phyloP scores from a whole-genome alignment of 2,329 filamentous ascomycete species.

The Penicillium sp. region DNA sequence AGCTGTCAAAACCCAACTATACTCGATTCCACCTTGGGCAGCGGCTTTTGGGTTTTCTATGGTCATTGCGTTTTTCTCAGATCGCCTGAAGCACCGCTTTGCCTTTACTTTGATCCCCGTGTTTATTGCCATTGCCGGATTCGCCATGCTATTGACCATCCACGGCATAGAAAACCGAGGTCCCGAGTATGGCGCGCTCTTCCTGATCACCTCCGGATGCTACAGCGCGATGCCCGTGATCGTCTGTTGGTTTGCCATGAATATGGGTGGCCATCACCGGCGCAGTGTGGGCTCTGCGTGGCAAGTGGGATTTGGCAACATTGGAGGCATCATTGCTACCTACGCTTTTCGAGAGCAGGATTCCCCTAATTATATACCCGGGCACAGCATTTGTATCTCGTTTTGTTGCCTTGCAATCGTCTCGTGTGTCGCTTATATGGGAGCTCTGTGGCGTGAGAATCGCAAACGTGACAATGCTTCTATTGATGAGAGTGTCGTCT shows the following conservation, averaged over 20 bases:
- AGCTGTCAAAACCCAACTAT: conserved; percentile 49
- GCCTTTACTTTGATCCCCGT: conserved; percentile 65
- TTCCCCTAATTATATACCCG: conserved; percentile 60
- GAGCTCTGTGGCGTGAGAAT: conserved; percentile 38
- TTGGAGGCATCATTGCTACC: conserved; percentile 72
- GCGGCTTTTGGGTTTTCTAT: conserved; percentile 75
- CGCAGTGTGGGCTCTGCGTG: conserved; percentile 66
- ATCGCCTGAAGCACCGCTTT: conserved; percentile 67
- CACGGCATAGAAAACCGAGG: conserved; percentile 54
- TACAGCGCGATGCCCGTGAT: conserved; percentile 89
- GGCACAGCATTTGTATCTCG: conserved; percentile 69
- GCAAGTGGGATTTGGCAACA: conserved; percentile 72
- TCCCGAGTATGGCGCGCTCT: conserved; percentile 72
- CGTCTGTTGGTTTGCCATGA: conserved; percentile 79
- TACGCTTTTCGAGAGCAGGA: conserved; percentile 64
- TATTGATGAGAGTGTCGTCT: conserved; percentile 19
- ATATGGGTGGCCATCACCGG: conserved; percentile 65
- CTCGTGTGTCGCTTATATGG: conserved; percentile 38
- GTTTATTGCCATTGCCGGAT: conserved; percentile 63
- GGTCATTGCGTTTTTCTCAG: conserved; percentile 65
- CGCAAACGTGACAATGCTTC: conserved; percentile 33
- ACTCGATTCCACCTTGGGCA: conserved; percentile 56
- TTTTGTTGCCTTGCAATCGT: conserved; percentile 65
- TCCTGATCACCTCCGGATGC: conserved; percentile 70
- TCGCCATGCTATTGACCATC: conserved; percentile 65